Evolutionary conservation across 179 eudicot species (phyloP).

Genomic region (Actinidia polygama): DNA sequence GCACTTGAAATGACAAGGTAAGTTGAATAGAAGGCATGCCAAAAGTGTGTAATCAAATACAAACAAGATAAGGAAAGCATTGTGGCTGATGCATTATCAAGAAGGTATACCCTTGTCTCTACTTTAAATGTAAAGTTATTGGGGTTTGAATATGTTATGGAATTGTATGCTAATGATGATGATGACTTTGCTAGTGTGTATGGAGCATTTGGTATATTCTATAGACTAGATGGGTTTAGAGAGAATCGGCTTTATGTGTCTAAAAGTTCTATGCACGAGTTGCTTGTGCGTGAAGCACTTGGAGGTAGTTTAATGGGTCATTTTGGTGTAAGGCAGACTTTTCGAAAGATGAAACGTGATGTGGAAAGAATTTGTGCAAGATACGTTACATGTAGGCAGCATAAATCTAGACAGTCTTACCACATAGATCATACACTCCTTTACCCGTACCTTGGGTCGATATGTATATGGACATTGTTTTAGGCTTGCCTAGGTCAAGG

Average conservation of each 20-base stretch:
- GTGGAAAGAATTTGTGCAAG: too few relatives aligned
- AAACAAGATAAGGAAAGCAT: neutral
- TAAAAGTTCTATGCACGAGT: neutral
- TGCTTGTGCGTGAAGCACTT: conserved; percentile 10
- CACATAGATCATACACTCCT: conserved; percentile 9
- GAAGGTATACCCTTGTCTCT: neutral
- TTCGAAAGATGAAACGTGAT: too few relatives aligned
- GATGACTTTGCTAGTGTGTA: neutral
- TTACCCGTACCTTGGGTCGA: conserved; percentile 12
- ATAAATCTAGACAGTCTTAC: neutral
- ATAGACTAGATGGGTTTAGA: conserved; percentile 7
- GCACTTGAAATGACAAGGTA: too few relatives aligned
- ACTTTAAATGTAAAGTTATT: too few relatives aligned
- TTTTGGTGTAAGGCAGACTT: too few relatives aligned
- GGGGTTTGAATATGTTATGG: neutral
- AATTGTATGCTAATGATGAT: neutral
- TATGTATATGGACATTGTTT: too few relatives aligned
- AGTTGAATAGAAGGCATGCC: neutral
- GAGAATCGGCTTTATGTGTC: conserved; percentile 8
- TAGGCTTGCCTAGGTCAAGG: too few relatives aligned
- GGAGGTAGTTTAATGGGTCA: neutral
- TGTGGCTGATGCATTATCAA: neutral
- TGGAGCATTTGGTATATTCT: neutral
- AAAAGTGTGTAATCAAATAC: neutral
- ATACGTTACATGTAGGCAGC: conserved; percentile 14